phyloP scores from a whole-genome alignment of 169 alveolate genomes.

The Plasmodium fragile region DNA sequence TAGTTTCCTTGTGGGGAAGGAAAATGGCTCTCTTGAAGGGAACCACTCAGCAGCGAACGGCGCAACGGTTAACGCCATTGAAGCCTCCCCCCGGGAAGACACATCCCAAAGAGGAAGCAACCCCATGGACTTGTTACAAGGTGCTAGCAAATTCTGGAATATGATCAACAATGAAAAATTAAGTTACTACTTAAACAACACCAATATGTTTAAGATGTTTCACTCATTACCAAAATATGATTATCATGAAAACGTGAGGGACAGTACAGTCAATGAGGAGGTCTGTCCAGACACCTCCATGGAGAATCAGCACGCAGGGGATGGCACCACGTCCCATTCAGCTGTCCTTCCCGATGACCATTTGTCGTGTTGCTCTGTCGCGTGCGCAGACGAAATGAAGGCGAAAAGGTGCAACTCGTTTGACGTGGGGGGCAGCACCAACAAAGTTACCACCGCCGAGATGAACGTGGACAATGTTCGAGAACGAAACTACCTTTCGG shows the following conservation, averaged over 20 bases:
- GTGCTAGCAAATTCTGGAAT: not conserved
- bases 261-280: not conserved
- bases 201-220: slow-evolving; percentile 31
- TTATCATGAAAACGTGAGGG: not conserved
- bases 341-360: not conserved
- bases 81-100: not conserved
- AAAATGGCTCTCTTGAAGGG: not conserved
- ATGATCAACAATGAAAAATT: slow-evolving; percentile 24
- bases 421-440: not conserved
- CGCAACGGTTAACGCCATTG: not conserved
- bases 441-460: not conserved
- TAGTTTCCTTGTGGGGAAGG: not conserved
- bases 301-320: not conserved
- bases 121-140: not conserved
- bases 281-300: not conserved
- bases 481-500: slow-evolving; percentile 43
- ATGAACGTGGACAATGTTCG: not conserved
- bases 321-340: not conserved
- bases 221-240: slow-evolving; percentile 32
- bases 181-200: slow-evolving; percentile 12
- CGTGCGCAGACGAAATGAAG: not conserved
- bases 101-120: not conserved
- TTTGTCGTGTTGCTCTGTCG: not conserved
- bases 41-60: not conserved
- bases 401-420: slow-evolving; percentile 22